These are phyloP conservation scores for Pichia manshurica DNA, from an alignment of 805 yeast species.

Conservation along the genomic window DNA sequence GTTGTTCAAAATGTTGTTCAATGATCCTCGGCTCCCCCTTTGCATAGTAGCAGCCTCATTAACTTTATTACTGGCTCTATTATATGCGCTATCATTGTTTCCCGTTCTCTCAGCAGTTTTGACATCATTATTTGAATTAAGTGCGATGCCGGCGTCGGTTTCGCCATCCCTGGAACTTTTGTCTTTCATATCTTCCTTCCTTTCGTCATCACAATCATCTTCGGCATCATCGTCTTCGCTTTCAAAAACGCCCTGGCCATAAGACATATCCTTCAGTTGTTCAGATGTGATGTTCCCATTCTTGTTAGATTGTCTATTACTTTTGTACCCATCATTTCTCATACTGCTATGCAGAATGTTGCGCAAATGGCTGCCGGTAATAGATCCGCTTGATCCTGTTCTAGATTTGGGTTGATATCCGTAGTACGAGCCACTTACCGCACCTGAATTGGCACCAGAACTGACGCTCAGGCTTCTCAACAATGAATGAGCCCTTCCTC, in stretches of 20 bases:
- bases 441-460: neutral
- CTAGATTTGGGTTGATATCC: conserved; percentile 3
- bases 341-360: conserved; percentile 6
- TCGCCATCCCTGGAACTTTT: neutral
- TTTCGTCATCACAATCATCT: conserved; percentile 16
- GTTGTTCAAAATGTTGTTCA: conserved; percentile 1
- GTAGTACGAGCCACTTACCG: neutral
- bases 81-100: neutral
- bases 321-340: neutral
- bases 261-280: conserved; percentile 25
- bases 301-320: neutral
- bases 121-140: too few species aligned
- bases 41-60: neutral
- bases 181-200: neutral
- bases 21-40: neutral
- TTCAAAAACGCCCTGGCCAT: conserved; percentile 30
- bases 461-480: conserved; percentile 11
- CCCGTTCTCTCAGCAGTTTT: neutral
- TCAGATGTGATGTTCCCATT: conserved; percentile 23
- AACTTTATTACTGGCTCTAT: neutral
- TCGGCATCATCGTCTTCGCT: conserved; percentile 31
- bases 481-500: conserved; percentile 7
- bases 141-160: neutral
- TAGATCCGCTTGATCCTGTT: conserved; percentile 12
- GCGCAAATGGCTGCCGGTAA: conserved; percentile 7